phyloP scores from a whole-genome alignment of 2,329 filamentous ascomycete species.

The Aspergillus nomiae region DNA sequence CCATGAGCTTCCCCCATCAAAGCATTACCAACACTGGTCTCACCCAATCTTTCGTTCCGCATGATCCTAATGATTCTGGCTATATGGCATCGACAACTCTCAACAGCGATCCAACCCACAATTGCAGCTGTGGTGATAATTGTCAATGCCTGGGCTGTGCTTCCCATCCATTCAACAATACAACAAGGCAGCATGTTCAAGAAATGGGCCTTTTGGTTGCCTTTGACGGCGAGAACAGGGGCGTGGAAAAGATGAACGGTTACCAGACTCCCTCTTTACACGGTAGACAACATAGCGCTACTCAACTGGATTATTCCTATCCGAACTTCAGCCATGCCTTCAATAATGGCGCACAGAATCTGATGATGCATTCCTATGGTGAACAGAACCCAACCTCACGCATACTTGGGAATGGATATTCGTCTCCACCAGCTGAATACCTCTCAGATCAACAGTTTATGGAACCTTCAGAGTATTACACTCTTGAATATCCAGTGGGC shows the following conservation, averaged over 20 bases:
- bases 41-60: conserved; percentile 18
- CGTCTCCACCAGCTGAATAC: conserved; percentile 28
- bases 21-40: conserved; percentile 20
- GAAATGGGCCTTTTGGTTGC: conserved; percentile 49
- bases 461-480: conserved; percentile 46
- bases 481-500: conserved; percentile 44
- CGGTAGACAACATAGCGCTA: conserved; percentile 16
- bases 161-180: conserved; percentile 49
- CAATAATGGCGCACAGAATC: conserved; percentile 16
- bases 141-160: conserved; percentile 51
- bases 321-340: conserved; percentile 17
- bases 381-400: conserved; percentile 19
- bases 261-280: conserved; percentile 25
- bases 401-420: conserved; percentile 25
- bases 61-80: conserved; percentile 6
- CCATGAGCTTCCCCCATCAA: conserved; percentile 15
- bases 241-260: conserved; percentile 20
- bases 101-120: conserved; percentile 29
- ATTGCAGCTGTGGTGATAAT: conserved; percentile 47
- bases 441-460: conserved; percentile 34
- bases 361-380: conserved; percentile 24
- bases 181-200: conserved; percentile 48
- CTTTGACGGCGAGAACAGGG: conserved; percentile 32
- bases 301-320: conserved; percentile 23
- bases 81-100: conserved; percentile 14